Percentiles rank a stretch among this genome's conserved stretches.
Conservation (phyloP, 1,139 yeast species). For the Yamadazyma epiphylla region DNA sequence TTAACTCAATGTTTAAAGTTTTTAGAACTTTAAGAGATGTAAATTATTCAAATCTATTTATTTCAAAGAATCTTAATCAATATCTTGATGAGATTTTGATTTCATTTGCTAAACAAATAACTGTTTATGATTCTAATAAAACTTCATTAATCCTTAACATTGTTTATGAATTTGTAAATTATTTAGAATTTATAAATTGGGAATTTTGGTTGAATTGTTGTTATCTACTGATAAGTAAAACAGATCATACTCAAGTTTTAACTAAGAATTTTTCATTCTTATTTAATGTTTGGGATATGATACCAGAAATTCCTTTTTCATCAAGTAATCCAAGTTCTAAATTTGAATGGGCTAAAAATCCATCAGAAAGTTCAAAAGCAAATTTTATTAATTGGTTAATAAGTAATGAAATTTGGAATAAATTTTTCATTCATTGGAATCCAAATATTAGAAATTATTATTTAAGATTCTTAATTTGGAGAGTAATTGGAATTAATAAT, state of each 20-base stretch:
- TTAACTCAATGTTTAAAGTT: slow-evolving; percentile 36
- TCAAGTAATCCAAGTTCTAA: slow-evolving; percentile 3
- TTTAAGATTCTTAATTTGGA: slow-evolving; percentile 65
- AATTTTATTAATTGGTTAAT: slow-evolving; percentile 55
- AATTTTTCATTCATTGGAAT: slow-evolving; percentile 73
- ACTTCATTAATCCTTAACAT: slow-evolving; percentile 45
- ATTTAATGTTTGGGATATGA: slow-evolving; percentile 70
- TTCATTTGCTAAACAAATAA: slow-evolving; percentile 36
- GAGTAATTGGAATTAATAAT: slow-evolving; percentile 51
- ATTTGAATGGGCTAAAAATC: slow-evolving; percentile 31
- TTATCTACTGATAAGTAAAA: slow-evolving; percentile 51
- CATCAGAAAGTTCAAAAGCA: slow-evolving; percentile 37
- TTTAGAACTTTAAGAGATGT: slow-evolving; percentile 47
- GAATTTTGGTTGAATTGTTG: slow-evolving; percentile 68
- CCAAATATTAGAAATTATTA: slow-evolving; percentile 72
- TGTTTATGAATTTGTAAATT: slow-evolving; percentile 43
- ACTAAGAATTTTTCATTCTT: slow-evolving; percentile 62
- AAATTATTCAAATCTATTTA: slow-evolving; percentile 7
- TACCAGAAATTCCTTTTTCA: slow-evolving; percentile 39
- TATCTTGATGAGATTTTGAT: slow-evolving; percentile 32
- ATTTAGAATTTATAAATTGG: slow-evolving; percentile 55
- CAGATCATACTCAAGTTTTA: slow-evolving; percentile 62
- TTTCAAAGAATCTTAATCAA: slow-evolving; percentile 8
- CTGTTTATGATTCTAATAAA: slow-evolving; percentile 42
- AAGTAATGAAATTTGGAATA: slow-evolving; percentile 44